Percentiles rank a stretch among this genome's conserved stretches.
Evolutionary conservation across 352 stramenopile genomes (phyloP).

Genomic region (Saprolegnia diclina): DNA sequence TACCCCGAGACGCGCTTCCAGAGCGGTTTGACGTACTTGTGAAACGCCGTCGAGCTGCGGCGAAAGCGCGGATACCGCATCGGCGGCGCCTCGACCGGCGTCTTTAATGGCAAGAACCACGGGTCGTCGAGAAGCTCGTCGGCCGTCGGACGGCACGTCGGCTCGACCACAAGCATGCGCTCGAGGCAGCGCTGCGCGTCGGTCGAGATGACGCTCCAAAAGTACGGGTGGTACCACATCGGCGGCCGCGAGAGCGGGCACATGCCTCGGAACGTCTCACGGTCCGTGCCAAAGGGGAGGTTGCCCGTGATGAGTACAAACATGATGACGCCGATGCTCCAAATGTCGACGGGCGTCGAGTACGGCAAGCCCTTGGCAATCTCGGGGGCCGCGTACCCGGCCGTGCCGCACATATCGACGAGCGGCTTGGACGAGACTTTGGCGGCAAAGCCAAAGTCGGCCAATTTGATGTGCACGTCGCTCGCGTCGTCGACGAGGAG

Average conservation of each 20-base stretch:
- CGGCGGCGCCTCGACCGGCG: constrained; percentile 31
- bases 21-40: not conserved
- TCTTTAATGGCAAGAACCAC: constrained; percentile 62
- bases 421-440: not conserved
- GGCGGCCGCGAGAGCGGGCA: not conserved
- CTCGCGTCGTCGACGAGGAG: not conserved
- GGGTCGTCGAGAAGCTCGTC: constrained; percentile 50
- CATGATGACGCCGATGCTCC: constrained; percentile 25
- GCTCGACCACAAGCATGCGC: constrained; percentile 23
- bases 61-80: not conserved
- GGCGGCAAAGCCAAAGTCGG: constrained; percentile 28
- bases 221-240: constrained; percentile 8
- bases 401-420: constrained; percentile 8
- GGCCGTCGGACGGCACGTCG: not conserved
- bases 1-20: constrained; percentile 9
- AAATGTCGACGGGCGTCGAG: constrained; percentile 23
- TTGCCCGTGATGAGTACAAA: constrained; percentile 76
- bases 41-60: not conserved
- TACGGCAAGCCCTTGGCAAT: constrained; percentile 19
- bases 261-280: constrained; percentile 17
- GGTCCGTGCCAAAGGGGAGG: constrained; percentile 48
- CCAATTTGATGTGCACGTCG: constrained; percentile 23
- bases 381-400: constrained; percentile 23
- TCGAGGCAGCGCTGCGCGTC: constrained; percentile 47
- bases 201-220: constrained; percentile 68